Base-by-base conservation (phyloP, 441 rosid species). In the Croton laevigatus region DNA sequence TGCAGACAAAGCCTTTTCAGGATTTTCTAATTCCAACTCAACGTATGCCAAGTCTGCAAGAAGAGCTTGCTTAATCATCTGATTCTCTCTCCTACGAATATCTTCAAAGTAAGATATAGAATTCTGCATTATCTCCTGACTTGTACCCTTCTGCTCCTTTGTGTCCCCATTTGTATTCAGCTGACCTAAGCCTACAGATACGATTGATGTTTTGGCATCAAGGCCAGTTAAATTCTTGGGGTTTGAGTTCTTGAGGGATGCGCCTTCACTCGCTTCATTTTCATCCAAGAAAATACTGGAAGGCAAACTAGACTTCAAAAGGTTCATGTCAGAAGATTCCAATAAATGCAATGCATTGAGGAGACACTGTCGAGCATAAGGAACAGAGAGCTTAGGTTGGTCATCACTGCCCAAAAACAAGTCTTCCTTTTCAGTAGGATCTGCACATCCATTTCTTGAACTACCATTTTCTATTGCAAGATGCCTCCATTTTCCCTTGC, bases 401-500 rank as follows among this genome's bases (percentile, higher is more conserved):
- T 83, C 83, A 72, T 82, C 82, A 52, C 67, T 70, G 32, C 82
- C 83, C 51, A 74, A 74, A 65, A 34, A 62, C 73, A 71, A 66
- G 49, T 80, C 82, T 52, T 79, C 81, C 65, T 23, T 81, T 20
- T 75, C 81, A 53, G 57, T 69, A 71, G 81, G 81, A 80, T 82
- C 85, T 49, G 75, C 79, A 32, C 20, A 59, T 57, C 83, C 81
- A 6, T 84, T 85, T 79, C 80, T 83, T 22, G 79, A 66, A 66
- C 73, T 70, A 36, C 85, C 84, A 48, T 85, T 81, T 72, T 85
- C 91, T 49, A 92, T 65, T 49, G 83, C 80, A 72, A 96, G 93
- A 52, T 83, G 80, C 81, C 98, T 90, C 97, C 97, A 91, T 74
- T 85, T 96, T 72, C 99, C 99, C 80, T 88, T 89, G 72, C 99